Base-by-base conservation (phyloP, 768 basidiomycete genomes). In the Steccherinum ochraceum region DNA sequence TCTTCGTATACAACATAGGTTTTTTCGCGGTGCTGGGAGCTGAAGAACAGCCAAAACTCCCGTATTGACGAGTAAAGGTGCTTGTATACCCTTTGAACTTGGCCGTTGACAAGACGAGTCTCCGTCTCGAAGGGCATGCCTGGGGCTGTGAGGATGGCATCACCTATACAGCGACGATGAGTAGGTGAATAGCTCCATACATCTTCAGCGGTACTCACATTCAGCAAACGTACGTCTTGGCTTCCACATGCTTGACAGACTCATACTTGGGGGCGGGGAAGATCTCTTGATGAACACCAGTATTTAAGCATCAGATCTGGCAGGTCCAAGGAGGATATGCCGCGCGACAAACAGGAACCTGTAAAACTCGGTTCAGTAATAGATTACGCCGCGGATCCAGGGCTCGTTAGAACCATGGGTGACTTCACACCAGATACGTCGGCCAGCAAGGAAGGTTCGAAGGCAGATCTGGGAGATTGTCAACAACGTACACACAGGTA, bases 1-100 rank as follows among this genome's bases (percentile, higher is more conserved):
- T 67, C 59, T 58, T 79, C 79, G 56, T 74, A 81, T 16, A 82
- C 77, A 51, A 83, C 67, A 52, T 79, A 81, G 11, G 76, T 76
- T 45, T 71, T 68, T 47, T 72, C 58, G 24, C 62, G 52, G 56
- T 74, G 73, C 59, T 70, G 61, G 23, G 69, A 57, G 43, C 71
- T 67, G 10, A 69, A 64, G 20, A 68, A 67, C 44, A 76, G 59
- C 79, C 79, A 83, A 61, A 81, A 79, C 19, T 70, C 69, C 25
- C 79, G 69, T 20, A 80, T 52, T 2, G 75, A 76, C 12, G 73
- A 69, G 68, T 69, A 79, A 1, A 80, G 66, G 53, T 78, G 73
- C 64, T 80, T 81, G 67, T 81, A 84, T 18, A 75, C 74, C 50
- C 72, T 71, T 30, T 76, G 66, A 4, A 73, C 61, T 48, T 73